These are phyloP conservation scores for Ophiostoma sp. DNA, from an alignment of 2,329 filamentous ascomycete species.

Conservation along the genomic window DNA sequence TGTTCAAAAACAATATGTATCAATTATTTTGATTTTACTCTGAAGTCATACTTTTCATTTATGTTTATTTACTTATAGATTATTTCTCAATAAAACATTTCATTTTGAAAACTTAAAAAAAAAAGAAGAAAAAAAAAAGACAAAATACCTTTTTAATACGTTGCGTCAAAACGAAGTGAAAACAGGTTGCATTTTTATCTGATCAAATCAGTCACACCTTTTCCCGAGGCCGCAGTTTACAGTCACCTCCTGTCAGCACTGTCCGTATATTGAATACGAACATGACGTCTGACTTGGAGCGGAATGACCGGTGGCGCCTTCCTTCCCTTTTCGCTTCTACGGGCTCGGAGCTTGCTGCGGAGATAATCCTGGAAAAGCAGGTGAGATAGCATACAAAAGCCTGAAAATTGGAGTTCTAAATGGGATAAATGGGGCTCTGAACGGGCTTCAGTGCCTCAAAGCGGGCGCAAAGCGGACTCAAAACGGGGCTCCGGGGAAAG, in stretches of 20 bases:
- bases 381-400: not conserved
- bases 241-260: not conserved
- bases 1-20: too few species aligned
- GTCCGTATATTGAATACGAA: not conserved
- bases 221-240: not conserved
- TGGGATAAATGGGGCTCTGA: not conserved
- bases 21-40: too few species aligned
- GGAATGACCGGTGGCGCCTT: not conserved
- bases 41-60: too few species aligned
- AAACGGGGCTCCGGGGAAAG: conserved; percentile 4
- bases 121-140: too few species aligned
- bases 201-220: not conserved
- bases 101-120: too few species aligned
- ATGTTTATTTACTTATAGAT: too few species aligned
- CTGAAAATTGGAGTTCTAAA: not conserved
- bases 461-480: not conserved
- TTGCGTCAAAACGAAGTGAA: too few species aligned
- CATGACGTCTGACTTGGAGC: not conserved
- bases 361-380: not conserved
- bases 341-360: conserved; percentile 10
- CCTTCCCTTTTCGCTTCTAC: not conserved
- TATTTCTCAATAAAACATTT: too few species aligned
- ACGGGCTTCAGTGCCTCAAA: not conserved
- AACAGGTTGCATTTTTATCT: not conserved
- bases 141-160: too few species aligned